A percentile compares a stretch with the other conserved stretches of the same genome.
These are phyloP conservation scores for Ustilago tritici DNA, from an alignment of 1,284 basidiomycete species.

Conservation along the genomic window DNA sequence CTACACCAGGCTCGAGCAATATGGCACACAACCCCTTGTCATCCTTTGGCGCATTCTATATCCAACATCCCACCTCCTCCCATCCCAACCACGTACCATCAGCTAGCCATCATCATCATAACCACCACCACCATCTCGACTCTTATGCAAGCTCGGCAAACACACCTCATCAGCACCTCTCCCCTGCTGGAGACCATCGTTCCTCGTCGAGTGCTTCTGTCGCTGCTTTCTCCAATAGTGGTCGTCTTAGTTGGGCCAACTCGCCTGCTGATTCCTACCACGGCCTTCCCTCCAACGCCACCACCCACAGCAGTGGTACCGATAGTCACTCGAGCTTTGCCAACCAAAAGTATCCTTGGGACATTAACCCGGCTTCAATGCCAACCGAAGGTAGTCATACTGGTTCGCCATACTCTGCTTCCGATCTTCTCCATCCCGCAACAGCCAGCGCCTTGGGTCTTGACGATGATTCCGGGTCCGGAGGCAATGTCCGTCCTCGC, in stretches of 20 bases:
- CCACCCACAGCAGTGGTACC: constrained; percentile 48
- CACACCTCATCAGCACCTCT: constrained; percentile 50
- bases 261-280: constrained; percentile 52
- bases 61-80: constrained; percentile 37
- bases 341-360: constrained; percentile 44
- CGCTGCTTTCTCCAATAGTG: constrained; percentile 51
- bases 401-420: constrained; percentile 47
- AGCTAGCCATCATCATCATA: constrained; percentile 11
- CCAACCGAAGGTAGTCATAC: constrained; percentile 30
- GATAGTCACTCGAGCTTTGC: constrained; percentile 46
- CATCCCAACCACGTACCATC: constrained; percentile 17
- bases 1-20: constrained; percentile 21
- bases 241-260: constrained; percentile 51
- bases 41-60: constrained; percentile 52
- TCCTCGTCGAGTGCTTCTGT: constrained; percentile 47
- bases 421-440: constrained; percentile 42
- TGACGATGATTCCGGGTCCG: constrained; percentile 51
- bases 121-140: constrained; percentile 39
- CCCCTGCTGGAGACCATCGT: constrained; percentile 46
- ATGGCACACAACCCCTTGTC: constrained; percentile 33
- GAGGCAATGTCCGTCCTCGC: constrained; percentile 47
- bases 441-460: constrained; percentile 41
- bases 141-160: constrained; percentile 40
- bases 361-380: constrained; percentile 30
- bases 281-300: constrained; percentile 46